Conservation (phyloP, 129 eudicot species). For the Arctium minus region DNA sequence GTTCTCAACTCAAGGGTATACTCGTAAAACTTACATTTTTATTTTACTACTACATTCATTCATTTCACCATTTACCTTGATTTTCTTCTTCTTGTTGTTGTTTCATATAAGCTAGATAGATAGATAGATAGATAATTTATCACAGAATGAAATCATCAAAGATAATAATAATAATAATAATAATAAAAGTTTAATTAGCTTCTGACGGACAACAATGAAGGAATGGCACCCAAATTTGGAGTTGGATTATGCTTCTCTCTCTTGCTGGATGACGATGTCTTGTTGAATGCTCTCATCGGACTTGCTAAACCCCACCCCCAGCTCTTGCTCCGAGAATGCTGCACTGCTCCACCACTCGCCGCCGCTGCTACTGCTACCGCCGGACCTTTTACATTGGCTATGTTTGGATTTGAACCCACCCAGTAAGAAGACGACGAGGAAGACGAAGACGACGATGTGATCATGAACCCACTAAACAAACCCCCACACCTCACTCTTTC, state of each 20-base stretch:
- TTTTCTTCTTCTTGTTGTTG: background rate
- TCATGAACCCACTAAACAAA: conserved; percentile 75
- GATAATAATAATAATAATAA: no score
- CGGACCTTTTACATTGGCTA: conserved; percentile 2
- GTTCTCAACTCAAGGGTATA: background rate
- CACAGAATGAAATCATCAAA: no score
- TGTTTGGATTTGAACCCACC: conserved; percentile 46
- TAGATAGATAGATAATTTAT: no score
- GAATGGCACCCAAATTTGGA: conserved; percentile 77
- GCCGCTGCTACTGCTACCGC: background rate
- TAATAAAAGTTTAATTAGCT: conserved; percentile 10
- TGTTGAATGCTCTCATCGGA: conserved; percentile 77
- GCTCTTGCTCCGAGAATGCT: conserved; percentile 62
- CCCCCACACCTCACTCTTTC: conserved; percentile 88
- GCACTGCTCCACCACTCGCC: conserved; percentile 16
- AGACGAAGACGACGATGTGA: conserved; percentile 78
- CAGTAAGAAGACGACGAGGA: conserved; percentile 68
- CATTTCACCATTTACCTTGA: background rate
- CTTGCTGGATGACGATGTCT: conserved; percentile 20
- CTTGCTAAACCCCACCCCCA: conserved; percentile 97
- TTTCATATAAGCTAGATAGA: no score
- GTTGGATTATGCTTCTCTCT: conserved; percentile 40
- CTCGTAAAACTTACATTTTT: background rate
- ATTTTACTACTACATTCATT: background rate
- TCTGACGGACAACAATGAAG: conserved; percentile 74